Base-by-base conservation (phyloP, 192 early-diverging fungal species). In the Linnemannia zychae region DNA sequence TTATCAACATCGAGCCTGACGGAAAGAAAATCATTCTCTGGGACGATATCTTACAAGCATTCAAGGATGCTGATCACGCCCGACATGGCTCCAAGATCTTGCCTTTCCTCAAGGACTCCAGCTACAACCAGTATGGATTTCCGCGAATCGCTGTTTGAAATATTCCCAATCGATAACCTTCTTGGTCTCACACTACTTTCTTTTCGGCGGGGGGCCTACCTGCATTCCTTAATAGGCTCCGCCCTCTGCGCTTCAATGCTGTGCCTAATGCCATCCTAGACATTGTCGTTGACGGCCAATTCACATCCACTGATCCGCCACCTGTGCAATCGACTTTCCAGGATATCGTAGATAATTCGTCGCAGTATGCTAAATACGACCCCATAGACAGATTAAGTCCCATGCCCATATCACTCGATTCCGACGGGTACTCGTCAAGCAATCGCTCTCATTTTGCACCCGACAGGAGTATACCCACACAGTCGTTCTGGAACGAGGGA, bases 81-180 rank as follows among this genome's bases (percentile, higher is more conserved):
- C n/a, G 57, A 60, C 57, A 60, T 28, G 57, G 57, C 11, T 28
- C 57, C 57, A 60, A 60, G 57, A 60, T 60, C 57, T 24, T 60
- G 20, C 28, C 57, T 2, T 60, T 60, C 12, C 57, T 60, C 24
- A 60, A 60, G 11, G 28, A 24, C 12, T 13, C 24, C 2, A 24
- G 28, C 57, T 31, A 28, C 57, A 60, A 31, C 12, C 28, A 24
- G 57, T 60, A 60, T 28, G 1, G 0, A 3, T 60, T 24, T 24
- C 12, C 9, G 57, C 57, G 40, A 28, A 60, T 22, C 57, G 57
- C 57, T 31, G 57, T 31, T 60, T 60, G 57, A 60, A 60, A 2
- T 31, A 44, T 44, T n/a, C n/a, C n/a, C 22, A n/a, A 53, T 53
- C 0, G 20, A 4, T 11, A 24, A 31, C 24, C 12, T 17, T 6